Evolutionary conservation across 495 filamentous ascomycete species (phyloP), one percentile per base, ranked within the genome.

Genomic region (Penicillium longicatenatum): DNA sequence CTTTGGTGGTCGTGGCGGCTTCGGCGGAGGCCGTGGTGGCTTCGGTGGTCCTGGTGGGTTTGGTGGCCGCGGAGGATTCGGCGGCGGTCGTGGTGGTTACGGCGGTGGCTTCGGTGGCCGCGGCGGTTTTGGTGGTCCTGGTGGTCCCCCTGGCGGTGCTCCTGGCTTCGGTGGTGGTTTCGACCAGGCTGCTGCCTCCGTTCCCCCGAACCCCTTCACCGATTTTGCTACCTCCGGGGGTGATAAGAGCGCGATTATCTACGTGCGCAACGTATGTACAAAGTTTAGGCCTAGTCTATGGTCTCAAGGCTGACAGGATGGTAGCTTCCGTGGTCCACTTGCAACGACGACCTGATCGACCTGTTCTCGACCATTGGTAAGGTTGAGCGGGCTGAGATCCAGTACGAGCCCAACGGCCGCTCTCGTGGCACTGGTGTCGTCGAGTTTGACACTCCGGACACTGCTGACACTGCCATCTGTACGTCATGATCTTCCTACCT

Each of bases 361-460:
- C 82, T 98, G 14, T 98, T 98, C 82, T 92, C 88, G 29, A 98
- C 94, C 6, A 98, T 98, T 69, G 94, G 93, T 45, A 96, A 97
- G 75, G 94, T 98, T 59, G 92, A 97, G 63, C 91, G 91, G 62
- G 94, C 94, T 11, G 95, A 98, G 77, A 98, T 98, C 49, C 95
- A 98, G 75, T 98, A 98, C 67, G 95, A 98, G 67, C 89, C 90
- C 8, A 97, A 95, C 67, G 93, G 94, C 46, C 91, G 94, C 62
- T 98, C 95, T 52, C 88, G 91, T 55, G 94, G 94, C 48, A 96
- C 90, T 47, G 94, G 94, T 69, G 94, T 98, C 43, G 95, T 98
- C 51, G 85, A 93, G 59, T 98, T 98, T 68, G 90, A 95, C 62
- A 86, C 72, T 42, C 72, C 84, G 10, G 87, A 93, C 11, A 93